Base-by-base conservation (phyloP, 345 rosid species). In the Boechera retrofracta region DNA sequence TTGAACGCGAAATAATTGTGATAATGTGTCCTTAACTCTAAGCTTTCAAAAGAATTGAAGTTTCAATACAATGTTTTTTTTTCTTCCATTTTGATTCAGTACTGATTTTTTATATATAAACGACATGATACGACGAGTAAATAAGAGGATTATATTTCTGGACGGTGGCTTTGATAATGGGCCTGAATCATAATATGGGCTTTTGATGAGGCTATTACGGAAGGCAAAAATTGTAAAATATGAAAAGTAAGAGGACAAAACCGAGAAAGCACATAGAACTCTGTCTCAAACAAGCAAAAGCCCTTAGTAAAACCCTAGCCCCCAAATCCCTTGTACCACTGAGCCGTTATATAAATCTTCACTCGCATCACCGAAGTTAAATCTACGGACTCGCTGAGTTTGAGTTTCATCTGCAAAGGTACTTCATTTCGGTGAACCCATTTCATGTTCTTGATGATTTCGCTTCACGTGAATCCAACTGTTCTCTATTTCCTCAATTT, bases 291-390 rank as follows among this genome's bases (percentile, higher is more conserved):
- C 8, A 7, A 32, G 18, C 35, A 31, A 39, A 67, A 12, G 51
- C 44, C 74, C 74, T 2, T 68, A 32, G 74, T 68, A 60, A 76
- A 76, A 32, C 74, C 74, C 69, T 76, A 61, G 69, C 38, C 36
- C 47, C 64, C 65, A 55, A 16, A 24, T 0, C 21, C 13, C 24
- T 53, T 36, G 28, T 32, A 0, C 45, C 36, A 1, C 4, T 56
- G 44, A 58, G 79, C 79, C 79, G 74, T 52, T 76, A 29, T 76
- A 76, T 76, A 41, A 32, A 18, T 32, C 1, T 7, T 51, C 55
- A 10, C 26, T 47, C 6, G 60, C 67, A 11, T 15, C 38, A 0
- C 2, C 16, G 1, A 31, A 31, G 10, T 15, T 21, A 32, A 64
- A 8, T 9, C 65, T 32, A 21, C 58, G 8, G 51, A 5, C 59